These are phyloP conservation scores for Fraxinus sp. DNA, from an alignment of 305 asterid species.

Conservation along the genomic window DNA sequence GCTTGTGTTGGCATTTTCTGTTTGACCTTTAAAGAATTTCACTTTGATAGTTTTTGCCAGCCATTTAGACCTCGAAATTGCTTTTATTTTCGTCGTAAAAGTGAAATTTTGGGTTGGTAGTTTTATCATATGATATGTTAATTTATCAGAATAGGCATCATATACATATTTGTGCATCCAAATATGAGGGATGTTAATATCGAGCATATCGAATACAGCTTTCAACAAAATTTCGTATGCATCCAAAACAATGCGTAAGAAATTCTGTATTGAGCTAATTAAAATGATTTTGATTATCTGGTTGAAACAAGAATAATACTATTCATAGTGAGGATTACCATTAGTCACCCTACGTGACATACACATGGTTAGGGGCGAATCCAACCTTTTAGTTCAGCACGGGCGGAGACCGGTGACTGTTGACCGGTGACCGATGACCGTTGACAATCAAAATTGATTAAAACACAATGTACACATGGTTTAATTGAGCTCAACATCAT, in stretches of 20 bases:
- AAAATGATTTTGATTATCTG: neutral
- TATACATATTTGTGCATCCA: neutral
- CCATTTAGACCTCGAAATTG: neutral
- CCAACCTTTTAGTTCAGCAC: too few relatives aligned
- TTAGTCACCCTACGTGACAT: too few relatives aligned
- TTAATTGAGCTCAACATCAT: too few relatives aligned
- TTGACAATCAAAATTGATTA: too few relatives aligned
- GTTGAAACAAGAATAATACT: too few relatives aligned
- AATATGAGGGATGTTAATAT: neutral
- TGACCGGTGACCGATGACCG: too few relatives aligned
- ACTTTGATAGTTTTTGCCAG: neutral
- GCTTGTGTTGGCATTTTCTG: neutral
- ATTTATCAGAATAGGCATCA: neutral
- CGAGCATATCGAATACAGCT: neutral
- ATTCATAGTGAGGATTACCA: too few relatives aligned
- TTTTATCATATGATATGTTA: neutral
- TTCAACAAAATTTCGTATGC: neutral
- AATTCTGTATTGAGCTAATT: neutral
- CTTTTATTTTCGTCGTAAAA: neutral
- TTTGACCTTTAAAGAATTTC: neutral
- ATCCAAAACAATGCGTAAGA: too few relatives aligned
- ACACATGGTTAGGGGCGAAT: too few relatives aligned
- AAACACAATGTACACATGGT: too few relatives aligned
- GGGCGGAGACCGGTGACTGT: too few relatives aligned
- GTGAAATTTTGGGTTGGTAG: neutral